Evolutionary conservation across 2,329 filamentous ascomycete genomes (phyloP).

Genomic region (Diaporthe aspalathi): DNA sequence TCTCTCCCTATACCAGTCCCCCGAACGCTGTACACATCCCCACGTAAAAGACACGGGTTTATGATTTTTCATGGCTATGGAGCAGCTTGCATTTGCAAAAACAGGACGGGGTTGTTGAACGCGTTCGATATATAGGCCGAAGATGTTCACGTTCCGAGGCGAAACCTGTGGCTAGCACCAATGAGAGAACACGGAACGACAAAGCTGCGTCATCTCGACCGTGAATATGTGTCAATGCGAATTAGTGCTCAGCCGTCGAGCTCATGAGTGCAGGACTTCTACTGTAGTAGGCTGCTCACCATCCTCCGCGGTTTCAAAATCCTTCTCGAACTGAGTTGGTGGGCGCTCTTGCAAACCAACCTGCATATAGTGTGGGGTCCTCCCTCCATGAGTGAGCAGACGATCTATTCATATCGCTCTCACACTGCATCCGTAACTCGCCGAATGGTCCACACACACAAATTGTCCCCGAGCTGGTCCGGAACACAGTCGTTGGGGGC

Average conservation of each 20-base stretch:
- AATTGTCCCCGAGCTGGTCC: background rate
- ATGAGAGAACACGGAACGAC: slow-evolving; percentile 23
- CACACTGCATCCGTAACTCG: too few relatives aligned
- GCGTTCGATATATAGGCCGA: background rate
- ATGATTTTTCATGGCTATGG: slow-evolving; percentile 35
- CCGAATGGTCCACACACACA: background rate
- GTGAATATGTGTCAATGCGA: background rate
- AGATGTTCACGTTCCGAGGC: background rate
- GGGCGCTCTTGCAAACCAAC: background rate
- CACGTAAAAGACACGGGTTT: slow-evolving; percentile 28
- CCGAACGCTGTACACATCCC: slow-evolving; percentile 19
- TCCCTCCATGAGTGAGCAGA: background rate
- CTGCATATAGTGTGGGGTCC: background rate
- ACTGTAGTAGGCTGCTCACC: too few relatives aligned
- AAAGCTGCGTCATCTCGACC: background rate
- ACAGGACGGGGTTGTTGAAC: slow-evolving; percentile 14
- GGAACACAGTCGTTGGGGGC: background rate
- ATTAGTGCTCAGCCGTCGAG: background rate
- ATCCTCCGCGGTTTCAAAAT: too few relatives aligned
- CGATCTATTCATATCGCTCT: background rate
- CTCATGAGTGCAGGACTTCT: too few relatives aligned
- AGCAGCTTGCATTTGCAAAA: slow-evolving; percentile 24
- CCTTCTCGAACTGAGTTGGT: background rate
- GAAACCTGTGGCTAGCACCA: slow-evolving; percentile 6
- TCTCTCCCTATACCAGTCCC: slow-evolving; percentile 11